Conservation (phyloP, 2,329 filamentous ascomycete species). For the Epichloe hybrida region DNA sequence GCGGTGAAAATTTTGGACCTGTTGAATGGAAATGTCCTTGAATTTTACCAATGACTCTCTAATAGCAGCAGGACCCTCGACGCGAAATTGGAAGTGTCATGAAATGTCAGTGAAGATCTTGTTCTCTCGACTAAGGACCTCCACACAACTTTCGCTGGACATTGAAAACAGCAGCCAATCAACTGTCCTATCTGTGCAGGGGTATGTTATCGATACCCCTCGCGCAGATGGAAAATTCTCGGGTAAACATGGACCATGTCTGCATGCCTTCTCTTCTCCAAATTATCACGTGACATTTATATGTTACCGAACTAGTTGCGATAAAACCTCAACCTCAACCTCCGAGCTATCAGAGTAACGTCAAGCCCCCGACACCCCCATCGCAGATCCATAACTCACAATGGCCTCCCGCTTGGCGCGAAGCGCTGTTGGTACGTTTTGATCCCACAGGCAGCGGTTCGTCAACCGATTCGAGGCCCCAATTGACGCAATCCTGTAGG, state of each 20-base stretch:
- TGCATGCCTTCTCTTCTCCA: neutral
- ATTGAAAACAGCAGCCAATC: conserved; percentile 5
- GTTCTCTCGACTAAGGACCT: neutral
- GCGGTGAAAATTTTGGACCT: too few relatives aligned
- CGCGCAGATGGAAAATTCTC: conserved; percentile 8
- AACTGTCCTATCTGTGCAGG: neutral
- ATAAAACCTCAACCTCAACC: conserved; percentile 39
- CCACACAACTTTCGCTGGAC: neutral
- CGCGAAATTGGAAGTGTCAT: neutral
- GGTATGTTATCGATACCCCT: neutral
- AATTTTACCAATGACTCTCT: too few relatives aligned
- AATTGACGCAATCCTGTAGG: conserved; percentile 34
- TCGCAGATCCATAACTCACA: conserved; percentile 50
- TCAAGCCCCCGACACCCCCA: conserved; percentile 34
- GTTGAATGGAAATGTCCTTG: neutral
- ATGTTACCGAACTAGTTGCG: conserved; percentile 27
- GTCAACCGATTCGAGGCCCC: conserved; percentile 17
- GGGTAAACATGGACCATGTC: conserved; percentile 8
- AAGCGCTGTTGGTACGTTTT: conserved; percentile 77
- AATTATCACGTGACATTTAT: conserved; percentile 22
- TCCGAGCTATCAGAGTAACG: conserved; percentile 32
- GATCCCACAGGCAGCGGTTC: conserved; percentile 5
- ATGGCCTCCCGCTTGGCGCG: conserved; percentile 98
- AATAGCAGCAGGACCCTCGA: too few relatives aligned
- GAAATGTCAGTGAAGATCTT: neutral